phyloP scores from a whole-genome alignment of 176 grass and related monocot species.

The Rhynchospora breviuscula region DNA sequence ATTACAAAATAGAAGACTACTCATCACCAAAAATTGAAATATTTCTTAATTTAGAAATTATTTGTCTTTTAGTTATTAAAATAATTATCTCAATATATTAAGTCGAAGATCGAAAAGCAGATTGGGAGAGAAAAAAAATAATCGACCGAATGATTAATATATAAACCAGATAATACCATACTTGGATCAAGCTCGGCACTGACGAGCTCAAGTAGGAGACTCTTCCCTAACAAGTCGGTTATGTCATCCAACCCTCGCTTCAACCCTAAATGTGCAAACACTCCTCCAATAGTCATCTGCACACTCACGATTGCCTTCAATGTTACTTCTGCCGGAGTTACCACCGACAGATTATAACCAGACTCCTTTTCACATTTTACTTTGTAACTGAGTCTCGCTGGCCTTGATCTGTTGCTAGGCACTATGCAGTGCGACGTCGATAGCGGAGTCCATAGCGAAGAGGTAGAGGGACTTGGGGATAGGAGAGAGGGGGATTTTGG shows the following conservation, averaged over 20 bases:
- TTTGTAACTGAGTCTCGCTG: neutral
- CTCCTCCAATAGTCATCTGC: slow-evolving; percentile 28
- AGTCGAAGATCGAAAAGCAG: no score
- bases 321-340: slow-evolving; percentile 3
- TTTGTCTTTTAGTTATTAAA: no score
- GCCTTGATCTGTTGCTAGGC: neutral
- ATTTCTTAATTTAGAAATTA: no score
- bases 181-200: slow-evolving; percentile 63
- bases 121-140: no score
- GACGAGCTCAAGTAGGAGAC: slow-evolving; percentile 54
- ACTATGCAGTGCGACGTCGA: neutral
- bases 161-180: slow-evolving; percentile 16
- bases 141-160: no score
- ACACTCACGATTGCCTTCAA: slow-evolving; percentile 48
- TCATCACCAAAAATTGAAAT: no score
- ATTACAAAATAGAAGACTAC: no score
- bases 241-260: slow-evolving; percentile 58
- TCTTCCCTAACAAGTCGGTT: slow-evolving; percentile 50
- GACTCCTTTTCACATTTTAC: slow-evolving; percentile 9
- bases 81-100: no score
- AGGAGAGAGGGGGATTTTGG: neutral
- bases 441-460: neutral
- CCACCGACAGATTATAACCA: neutral
- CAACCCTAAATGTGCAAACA: slow-evolving; percentile 27
- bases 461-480: slow-evolving; percentile 2